Evolutionary conservation across 768 basidiomycete genomes (phyloP), one percentile per base, ranked within the genome.

Genomic region (Trametes punicea): DNA sequence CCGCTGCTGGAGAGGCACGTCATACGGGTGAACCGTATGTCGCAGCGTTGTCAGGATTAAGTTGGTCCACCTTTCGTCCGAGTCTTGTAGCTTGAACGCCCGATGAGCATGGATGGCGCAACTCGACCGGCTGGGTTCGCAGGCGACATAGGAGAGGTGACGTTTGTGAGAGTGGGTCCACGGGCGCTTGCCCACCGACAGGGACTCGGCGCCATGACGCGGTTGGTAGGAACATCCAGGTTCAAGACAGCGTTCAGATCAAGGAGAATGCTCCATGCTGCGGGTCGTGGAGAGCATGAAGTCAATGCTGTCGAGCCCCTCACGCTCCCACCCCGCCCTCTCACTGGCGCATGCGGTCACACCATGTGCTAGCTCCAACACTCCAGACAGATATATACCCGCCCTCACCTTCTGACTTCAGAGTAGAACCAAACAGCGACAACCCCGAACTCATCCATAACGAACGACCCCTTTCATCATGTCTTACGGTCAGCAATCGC

Each of bases 401-500:
- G n/a, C 45, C 21, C 44, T 30, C 36, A 13, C 9, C 26, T 16
- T 3, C 36, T 18, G 6, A 21, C 9, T 3, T 8, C n/a, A 3
- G 16, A 30, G 9, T 20, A 20, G 41, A 16, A 27, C 21, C n/a
- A 10, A 25, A 2, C 6, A 6, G 27, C 13, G n/a, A 29, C 39
- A 8, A 21, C n/a, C 18, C 6, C 15, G 7, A 30, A 30, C 49
- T 3, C 29, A 26, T 4, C 16, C 30, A 44, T 8, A 8, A 23
- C 41, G 9, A 20, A 44, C 20, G 15, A 45, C 41, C 29, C 33
- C 2, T 2, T 46, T 34, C 46, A 49, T 23, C 39, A 60, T 56
- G 59, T 60, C 59, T 23, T 54, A 46, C 59, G 41, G 33, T 26
- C 49, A 50, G 16, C 47, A 56, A 16, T 34, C 30, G 3, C 59